Evolutionary conservation across 257 asterid species (phyloP).

Genomic region (Schizonepeta tenuifolia): DNA sequence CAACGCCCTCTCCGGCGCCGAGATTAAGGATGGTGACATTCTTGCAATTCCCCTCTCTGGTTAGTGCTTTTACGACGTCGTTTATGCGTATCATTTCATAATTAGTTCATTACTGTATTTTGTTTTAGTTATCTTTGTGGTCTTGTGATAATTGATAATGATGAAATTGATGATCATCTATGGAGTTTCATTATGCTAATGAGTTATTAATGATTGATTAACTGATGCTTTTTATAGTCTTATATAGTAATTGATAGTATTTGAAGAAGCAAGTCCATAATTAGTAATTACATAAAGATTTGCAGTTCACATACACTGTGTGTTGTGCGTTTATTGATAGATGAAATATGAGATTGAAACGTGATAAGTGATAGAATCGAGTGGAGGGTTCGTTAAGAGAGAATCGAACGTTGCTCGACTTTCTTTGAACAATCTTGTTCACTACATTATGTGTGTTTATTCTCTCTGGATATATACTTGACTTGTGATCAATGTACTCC

Average conservation of each 20-base stretch:
- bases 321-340: too few species aligned
- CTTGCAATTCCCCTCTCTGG: conserved; percentile 90
- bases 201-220: not conserved
- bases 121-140: too few species aligned
- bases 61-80: conserved; percentile 30
- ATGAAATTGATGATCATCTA: too few species aligned
- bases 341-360: conserved; percentile 5
- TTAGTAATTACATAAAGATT: not conserved
- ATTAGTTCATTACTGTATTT: too few species aligned
- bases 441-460: not conserved
- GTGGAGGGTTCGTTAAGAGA: conserved; percentile 5
- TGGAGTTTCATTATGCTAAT: not conserved
- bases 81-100: not conserved
- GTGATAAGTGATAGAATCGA: not conserved
- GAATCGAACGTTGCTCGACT: not conserved
- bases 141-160: too few species aligned
- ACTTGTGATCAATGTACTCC: conserved; percentile 1
- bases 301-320: not conserved
- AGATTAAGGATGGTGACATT: conserved; percentile 80
- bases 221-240: not conserved
- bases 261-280: not conserved
- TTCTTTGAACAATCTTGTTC: not conserved
- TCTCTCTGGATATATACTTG: conserved; percentile 11
- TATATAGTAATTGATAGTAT: not conserved
- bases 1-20: conserved; percentile 67